Conservation (phyloP, 2,329 filamentous ascomycete species). For the Paecilomyces fulvus region DNA sequence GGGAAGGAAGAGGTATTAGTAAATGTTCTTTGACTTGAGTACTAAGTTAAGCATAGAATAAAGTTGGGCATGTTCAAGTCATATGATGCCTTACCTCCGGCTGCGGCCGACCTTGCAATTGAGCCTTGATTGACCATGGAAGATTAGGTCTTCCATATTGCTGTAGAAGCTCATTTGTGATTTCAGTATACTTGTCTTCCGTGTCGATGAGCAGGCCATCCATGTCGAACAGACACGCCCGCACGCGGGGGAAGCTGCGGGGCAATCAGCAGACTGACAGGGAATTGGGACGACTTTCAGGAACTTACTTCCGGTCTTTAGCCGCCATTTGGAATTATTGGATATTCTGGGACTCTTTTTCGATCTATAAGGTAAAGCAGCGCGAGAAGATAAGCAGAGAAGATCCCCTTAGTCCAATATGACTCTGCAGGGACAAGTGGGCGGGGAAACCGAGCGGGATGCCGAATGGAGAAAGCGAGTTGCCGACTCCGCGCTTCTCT, state of each 20-base stretch:
- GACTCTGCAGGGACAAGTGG: background rate
- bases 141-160: conserved; percentile 65
- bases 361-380: background rate
- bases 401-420: background rate
- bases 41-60: background rate
- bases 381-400: background rate
- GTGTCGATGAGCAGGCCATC: conserved; percentile 91
- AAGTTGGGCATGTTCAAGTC: background rate
- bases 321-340: conserved; percentile 7
- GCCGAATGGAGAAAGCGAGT: conserved; percentile 1
- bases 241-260: conserved; percentile 63
- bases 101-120: conserved; percentile 62
- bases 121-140: conserved; percentile 93
- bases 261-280: background rate
- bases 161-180: conserved; percentile 72
- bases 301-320: conserved; percentile 1
- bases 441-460: background rate
- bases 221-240: conserved; percentile 97
- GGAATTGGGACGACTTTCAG: background rate
- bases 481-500: conserved; percentile 2
- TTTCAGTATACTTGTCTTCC: conserved; percentile 79
- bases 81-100: conserved; percentile 36
- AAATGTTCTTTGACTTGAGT: background rate
- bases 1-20: background rate
- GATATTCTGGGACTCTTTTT: background rate